These are phyloP conservation scores for Eimeria tenella DNA, from an alignment of 169 alveolate species.

Conservation along the genomic window DNA sequence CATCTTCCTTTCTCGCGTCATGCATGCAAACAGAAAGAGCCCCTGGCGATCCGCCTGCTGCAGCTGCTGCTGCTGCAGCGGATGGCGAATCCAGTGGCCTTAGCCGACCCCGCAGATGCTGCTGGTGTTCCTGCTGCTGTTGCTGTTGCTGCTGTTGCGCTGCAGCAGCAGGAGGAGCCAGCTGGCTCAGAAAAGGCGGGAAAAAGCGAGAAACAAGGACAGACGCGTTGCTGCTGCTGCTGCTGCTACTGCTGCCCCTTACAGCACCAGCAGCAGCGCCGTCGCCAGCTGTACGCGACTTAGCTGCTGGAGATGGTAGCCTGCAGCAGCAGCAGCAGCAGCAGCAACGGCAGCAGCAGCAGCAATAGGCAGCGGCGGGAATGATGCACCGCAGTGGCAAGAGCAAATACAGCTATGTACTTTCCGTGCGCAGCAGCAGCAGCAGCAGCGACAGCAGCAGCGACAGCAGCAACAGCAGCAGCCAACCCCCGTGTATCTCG, in stretches of 20 bases:
- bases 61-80: constrained; percentile 29
- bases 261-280: constrained; percentile 39
- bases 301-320: not conserved
- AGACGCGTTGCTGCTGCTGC: constrained; percentile 13
- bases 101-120: not conserved
- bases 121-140: constrained; percentile 30
- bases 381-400: not conserved
- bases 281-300: constrained; percentile 9
- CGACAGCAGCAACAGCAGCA: constrained; percentile 10
- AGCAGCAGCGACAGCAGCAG: constrained; percentile 5
- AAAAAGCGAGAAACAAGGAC: constrained; percentile 46
- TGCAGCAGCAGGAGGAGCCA: constrained; percentile 49
- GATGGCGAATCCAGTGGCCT: too few relatives aligned
- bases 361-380: not conserved
- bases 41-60: not conserved
- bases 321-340: not conserved
- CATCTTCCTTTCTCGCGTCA: not conserved
- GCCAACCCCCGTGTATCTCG: not conserved
- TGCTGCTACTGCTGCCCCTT: not conserved
- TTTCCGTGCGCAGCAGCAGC: not conserved
- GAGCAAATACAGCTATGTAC: not conserved
- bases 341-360: constrained; percentile 71
- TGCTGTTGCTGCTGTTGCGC: constrained; percentile 38
- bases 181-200: constrained; percentile 53
- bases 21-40: not conserved